Evolutionary conservation across 257 asterid species (phyloP).

Genomic region (Ophiorrhiza pumila): DNA sequence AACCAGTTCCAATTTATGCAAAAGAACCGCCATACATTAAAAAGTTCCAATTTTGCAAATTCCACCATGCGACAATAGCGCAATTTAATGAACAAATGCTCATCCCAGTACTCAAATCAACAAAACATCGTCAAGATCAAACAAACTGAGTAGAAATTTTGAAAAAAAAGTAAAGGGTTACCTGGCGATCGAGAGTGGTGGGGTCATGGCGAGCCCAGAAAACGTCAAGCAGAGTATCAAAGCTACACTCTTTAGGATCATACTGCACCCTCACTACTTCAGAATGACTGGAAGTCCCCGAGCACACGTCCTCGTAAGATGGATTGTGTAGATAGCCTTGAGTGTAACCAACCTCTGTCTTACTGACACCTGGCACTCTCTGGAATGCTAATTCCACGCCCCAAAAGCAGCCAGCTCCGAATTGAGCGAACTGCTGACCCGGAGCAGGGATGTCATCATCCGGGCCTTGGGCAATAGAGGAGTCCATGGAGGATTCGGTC

Average conservation of each 20-base stretch:
- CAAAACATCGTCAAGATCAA: not conserved
- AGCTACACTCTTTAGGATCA: constrained; percentile 83
- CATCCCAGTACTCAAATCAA: not conserved
- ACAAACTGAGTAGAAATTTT: not conserved
- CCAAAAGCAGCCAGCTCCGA: constrained; percentile 98
- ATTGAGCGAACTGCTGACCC: constrained; percentile 79
- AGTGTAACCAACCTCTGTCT: constrained; percentile 82
- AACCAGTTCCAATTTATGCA: not conserved
- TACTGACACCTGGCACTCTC: constrained; percentile 80
- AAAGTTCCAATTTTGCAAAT: not conserved
- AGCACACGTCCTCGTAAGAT: constrained; percentile 67
- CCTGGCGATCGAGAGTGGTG: constrained; percentile 94
- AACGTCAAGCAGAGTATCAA: constrained; percentile 57
- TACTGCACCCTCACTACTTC: constrained; percentile 89
- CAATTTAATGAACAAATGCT: not conserved
- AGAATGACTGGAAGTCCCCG: constrained; percentile 72
- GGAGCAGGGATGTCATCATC: constrained; percentile 74
- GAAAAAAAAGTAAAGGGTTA: constrained; percentile 7
- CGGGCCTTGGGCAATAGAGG: constrained; percentile 64
- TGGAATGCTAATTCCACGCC: constrained; percentile 90
- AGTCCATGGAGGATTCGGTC: constrained; percentile 40
- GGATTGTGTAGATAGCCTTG: constrained; percentile 75
- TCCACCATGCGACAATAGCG: not conserved
- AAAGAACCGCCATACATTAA: too few species aligned
- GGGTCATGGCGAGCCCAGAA: constrained; percentile 98